Evolutionary conservation across 176 grass and related monocot species (phyloP), one percentile per base, ranked within the genome.

Genomic region (Alloteropsis semialata): DNA sequence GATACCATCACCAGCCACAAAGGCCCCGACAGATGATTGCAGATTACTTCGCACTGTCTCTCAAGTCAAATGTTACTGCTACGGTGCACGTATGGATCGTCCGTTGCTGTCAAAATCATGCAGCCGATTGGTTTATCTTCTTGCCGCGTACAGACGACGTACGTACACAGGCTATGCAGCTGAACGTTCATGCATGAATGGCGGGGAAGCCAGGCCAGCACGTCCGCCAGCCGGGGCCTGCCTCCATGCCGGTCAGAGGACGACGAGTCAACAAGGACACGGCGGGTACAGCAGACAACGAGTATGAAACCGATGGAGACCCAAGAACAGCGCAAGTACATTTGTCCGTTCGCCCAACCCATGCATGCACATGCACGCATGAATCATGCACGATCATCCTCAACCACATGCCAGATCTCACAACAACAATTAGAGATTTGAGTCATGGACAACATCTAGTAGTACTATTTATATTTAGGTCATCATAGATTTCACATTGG

Each of bases 191-290:
- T 19, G 25, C 69, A 72, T 32, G 25, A 18, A 48, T 46, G 4
- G 51, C 37, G 71, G 29, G 58, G 19, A 28, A 63, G 45, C 53
- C 3, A 4, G 53, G 45, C 53, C 3, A 4, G 5, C 60, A 27
- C 65, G 76, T 13, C 45, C 5, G 56, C 10, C 39, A 17, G 43
- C 19, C 64, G 19, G 21, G 3, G n/a, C n/a, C n/a, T n/a, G n/a
- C 65, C n/a, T 62, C 32, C 86, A 19, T 82, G 65, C 45, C 57
- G 46, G 81, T 29, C 66, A 65, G 55, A 66, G 39, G 24, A 3
- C 27, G 27, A 5, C 9, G 21, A 45, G 67, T 71, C 25, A 46
- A 82, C 25, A 46, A 82, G 16, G 33, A 25, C 61, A 50, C 8
- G 17, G 41, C 8, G 17, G 41, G 49, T 22, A 59, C 68, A 50